These are phyloP conservation scores for Isabelozyma rhagii DNA, from an alignment of 805 yeast genomes.

Conservation along the genomic window DNA sequence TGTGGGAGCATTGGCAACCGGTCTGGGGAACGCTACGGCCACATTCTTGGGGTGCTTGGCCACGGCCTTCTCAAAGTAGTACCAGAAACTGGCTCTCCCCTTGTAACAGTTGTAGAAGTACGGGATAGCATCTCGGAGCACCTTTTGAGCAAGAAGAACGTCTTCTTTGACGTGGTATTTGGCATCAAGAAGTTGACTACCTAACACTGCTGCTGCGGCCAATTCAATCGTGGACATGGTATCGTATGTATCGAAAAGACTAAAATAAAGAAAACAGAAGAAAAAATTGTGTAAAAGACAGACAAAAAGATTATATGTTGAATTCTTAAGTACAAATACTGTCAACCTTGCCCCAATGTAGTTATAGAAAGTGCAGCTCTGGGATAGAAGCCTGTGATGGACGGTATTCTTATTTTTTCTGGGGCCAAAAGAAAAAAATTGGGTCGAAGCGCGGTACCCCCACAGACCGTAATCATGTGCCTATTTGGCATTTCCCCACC, in stretches of 20 bases:
- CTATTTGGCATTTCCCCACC: too few species aligned
- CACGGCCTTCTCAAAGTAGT: constrained; percentile 59
- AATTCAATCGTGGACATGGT: constrained; percentile 35
- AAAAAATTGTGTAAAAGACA: not conserved
- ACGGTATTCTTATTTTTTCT: too few species aligned
- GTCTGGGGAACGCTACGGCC: constrained; percentile 66
- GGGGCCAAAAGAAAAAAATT: too few species aligned
- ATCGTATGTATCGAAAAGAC: not conserved
- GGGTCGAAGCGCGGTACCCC: too few species aligned
- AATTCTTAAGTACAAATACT: not conserved
- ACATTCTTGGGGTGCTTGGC: constrained; percentile 43
- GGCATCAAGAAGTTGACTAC: constrained; percentile 46
- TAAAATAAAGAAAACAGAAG: not conserved
- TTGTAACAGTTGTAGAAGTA: constrained; percentile 35
- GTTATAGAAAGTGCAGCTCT: too few species aligned
- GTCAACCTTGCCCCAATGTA: not conserved
- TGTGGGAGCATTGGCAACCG: constrained; percentile 27
- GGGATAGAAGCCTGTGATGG: too few species aligned
- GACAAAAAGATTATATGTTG: not conserved
- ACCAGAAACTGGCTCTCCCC: constrained; percentile 63
- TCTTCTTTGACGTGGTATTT: constrained; percentile 52
- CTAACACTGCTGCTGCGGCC: constrained; percentile 41
- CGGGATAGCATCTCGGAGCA: constrained; percentile 36
- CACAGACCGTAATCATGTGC: too few species aligned
- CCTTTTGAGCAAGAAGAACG: constrained; percentile 45